Evolutionary conservation across 2,329 filamentous ascomycete genomes (phyloP).

Genomic region (Sarocladium kiliense): DNA sequence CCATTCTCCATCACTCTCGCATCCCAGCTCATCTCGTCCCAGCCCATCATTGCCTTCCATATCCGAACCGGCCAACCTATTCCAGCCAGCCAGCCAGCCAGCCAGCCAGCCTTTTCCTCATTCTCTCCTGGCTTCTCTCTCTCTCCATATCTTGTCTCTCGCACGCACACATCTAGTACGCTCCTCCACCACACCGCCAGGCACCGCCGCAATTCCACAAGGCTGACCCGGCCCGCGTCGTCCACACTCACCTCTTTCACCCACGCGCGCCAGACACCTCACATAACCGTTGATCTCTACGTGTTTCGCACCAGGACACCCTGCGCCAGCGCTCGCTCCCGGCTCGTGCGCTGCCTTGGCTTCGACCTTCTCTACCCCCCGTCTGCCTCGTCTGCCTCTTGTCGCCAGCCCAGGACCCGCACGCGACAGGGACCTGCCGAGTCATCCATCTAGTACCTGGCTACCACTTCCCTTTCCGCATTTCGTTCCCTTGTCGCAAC

Average conservation of each 20-base stretch:
- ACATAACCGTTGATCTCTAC: not conserved
- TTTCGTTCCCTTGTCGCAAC: not conserved
- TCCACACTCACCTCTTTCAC: not conserved
- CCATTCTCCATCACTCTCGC: not conserved
- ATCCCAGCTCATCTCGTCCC: not conserved
- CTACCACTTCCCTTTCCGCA: not conserved
- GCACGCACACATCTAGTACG: not conserved
- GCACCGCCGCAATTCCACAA: conserved; percentile 9
- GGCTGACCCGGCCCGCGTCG: conserved; percentile 1
- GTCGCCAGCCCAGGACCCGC: not conserved
- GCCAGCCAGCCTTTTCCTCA: not conserved
- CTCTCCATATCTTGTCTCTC: not conserved
- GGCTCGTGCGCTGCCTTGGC: not conserved
- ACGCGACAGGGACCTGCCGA: not conserved
- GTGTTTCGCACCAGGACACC: not conserved
- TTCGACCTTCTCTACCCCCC: not conserved
- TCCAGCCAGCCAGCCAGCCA: not conserved
- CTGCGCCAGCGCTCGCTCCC: not conserved
- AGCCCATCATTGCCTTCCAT: not conserved
- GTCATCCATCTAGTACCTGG: not conserved
- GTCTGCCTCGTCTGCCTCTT: conserved; percentile 7
- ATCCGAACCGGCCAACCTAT: not conserved
- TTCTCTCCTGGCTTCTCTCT: not conserved
- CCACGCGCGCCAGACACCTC: not conserved
- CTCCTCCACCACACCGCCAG: conserved; percentile 3